Evolutionary conservation across 306 rosid genomes (phyloP).

Genomic region (Rosa chinensis): DNA sequence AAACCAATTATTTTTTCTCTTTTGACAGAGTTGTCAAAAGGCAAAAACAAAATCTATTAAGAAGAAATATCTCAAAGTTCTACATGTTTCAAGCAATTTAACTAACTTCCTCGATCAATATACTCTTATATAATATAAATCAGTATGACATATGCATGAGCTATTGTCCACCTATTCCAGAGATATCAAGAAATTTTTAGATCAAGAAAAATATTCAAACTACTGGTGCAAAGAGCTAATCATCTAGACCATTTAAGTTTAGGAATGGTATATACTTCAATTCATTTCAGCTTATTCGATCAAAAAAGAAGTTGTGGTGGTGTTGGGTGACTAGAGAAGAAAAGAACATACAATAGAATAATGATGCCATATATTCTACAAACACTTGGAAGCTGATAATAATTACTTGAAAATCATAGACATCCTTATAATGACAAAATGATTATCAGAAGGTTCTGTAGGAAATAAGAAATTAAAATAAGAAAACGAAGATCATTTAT

Average conservation of each 20-base stretch:
- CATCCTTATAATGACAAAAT: conserved; percentile 12
- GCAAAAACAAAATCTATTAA: background rate
- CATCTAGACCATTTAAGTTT: background rate
- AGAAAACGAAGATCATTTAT: background rate
- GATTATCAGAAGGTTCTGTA: conserved; percentile 11
- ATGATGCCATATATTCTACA: background rate
- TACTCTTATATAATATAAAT: too few relatives aligned
- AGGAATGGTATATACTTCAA: background rate
- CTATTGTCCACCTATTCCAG: background rate
- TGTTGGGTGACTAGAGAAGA: background rate
- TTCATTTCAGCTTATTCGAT: background rate
- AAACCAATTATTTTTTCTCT: conserved; percentile 2
- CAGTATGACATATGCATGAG: background rate
- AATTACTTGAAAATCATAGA: background rate
- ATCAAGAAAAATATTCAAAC: background rate
- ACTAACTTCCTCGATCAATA: too few relatives aligned
- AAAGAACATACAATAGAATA: background rate
- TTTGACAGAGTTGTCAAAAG: background rate
- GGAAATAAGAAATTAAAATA: background rate
- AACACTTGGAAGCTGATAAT: background rate
- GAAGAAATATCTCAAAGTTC: background rate
- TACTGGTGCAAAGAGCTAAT: background rate
- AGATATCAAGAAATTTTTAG: background rate
- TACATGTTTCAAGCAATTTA: background rate
- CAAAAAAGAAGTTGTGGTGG: background rate